Base-by-base conservation (phyloP, 768 basidiomycete genomes). In the Mycena amicta region DNA sequence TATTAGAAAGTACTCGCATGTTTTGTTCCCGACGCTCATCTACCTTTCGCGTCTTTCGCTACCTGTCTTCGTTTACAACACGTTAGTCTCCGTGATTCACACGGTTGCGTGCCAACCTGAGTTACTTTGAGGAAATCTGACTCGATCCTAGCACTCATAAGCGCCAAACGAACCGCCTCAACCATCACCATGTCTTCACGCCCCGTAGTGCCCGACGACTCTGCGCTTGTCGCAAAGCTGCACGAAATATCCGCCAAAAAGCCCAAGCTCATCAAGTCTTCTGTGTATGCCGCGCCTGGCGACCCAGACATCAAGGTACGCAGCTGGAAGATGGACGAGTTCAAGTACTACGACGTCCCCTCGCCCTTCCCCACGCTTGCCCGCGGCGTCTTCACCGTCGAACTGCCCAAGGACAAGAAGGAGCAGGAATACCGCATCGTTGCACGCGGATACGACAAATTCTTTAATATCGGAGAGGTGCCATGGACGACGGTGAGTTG, bases 311-410 rank as follows among this genome's bases (percentile, higher is more conserved):
- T 87, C 65, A 67, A 70, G 3, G 75, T 98, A 28, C 80, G 84
- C 3, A 93, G 91, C 74, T 98, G 96, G 96, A 96, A 94, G 78
- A 94, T 98, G 93, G 91, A 93, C 72, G 97, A 98, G 72, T 93
- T 87, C 80, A 93, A 93, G 70, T 98, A 96, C 74, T 90, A 92
- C 59, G 86, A 90, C 50, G 80, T 93, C 2, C 93, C 93, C 0
- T 90, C 88, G 11, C 93, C 93, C 0, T 97, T 98, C 68, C 96
- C 96, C 2, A 97, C 95, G 0, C 83, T 97, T n/a, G 97, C 95
- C 0, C 77, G 97, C 26, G 97, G 97, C 0, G 69, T 99, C 25
- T 98, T 98, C 71, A 89, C 92, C 0, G 71, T 76, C 12, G 81
- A 89, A 30, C 54, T 81, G 15, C 56, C 70, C 5, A 54, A 52